phyloP scores from a whole-genome alignment of 331 rosid species.

The Cydonia oblonga region DNA sequence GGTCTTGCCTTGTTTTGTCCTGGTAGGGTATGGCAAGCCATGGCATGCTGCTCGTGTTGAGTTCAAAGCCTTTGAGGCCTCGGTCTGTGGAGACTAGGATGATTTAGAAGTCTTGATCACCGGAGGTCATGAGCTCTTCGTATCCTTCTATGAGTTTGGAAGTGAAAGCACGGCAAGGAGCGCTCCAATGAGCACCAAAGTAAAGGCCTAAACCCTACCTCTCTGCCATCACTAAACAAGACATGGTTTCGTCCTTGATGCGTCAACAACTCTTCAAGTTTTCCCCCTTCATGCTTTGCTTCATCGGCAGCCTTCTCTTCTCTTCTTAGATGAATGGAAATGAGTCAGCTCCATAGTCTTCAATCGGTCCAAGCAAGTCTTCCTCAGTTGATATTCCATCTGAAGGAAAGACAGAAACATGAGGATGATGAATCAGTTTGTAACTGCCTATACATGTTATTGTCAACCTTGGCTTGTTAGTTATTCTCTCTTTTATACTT shows the following conservation, averaged over 20 bases:
- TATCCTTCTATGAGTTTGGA: constrained; percentile 54
- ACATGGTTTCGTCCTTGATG: constrained; percentile 46
- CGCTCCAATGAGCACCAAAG: constrained; percentile 85
- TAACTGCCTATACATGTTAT: no score
- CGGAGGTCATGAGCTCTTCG: constrained; percentile 31
- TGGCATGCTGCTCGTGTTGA: constrained; percentile 46
- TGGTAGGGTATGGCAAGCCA: constrained; percentile 77
- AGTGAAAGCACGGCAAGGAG: constrained; percentile 71
- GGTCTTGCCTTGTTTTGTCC: constrained; percentile 65
- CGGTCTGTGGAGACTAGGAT: constrained; percentile 71
- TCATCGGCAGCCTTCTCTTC: constrained; percentile 47
- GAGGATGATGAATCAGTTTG: neutral
- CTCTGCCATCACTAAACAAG: constrained; percentile 40
- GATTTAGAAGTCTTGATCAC: constrained; percentile 41
- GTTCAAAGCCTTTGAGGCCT: constrained; percentile 56
- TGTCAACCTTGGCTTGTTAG: no score
- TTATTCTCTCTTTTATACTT: no score
- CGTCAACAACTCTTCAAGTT: constrained; percentile 48
- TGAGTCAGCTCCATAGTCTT: constrained; percentile 77
- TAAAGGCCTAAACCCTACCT: constrained; percentile 66
- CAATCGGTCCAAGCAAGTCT: constrained; percentile 59
- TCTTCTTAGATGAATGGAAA: constrained; percentile 74
- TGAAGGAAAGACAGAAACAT: neutral
- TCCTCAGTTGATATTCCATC: constrained; percentile 38
- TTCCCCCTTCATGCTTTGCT: constrained; percentile 55